A percentile compares a stretch with the other conserved stretches of the same genome.
These are phyloP conservation scores for Gleditsia sinensis DNA, from an alignment of 306 rosid genomes.

Conservation along the genomic window DNA sequence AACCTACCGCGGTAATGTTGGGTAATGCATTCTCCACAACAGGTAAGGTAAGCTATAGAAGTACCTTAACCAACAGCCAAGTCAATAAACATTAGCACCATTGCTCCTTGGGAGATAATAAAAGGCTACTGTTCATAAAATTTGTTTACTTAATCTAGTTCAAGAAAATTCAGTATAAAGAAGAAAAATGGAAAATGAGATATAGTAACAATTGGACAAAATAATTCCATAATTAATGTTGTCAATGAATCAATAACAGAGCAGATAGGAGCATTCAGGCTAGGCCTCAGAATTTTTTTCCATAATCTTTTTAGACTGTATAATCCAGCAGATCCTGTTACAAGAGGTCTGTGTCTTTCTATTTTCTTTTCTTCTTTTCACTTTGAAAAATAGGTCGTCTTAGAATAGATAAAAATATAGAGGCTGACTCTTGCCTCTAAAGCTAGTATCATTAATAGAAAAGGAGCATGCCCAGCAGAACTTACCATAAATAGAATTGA, in stretches of 20 bases:
- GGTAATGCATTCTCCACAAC: slow-evolving; percentile 74
- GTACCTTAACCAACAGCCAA: slow-evolving; percentile 59
- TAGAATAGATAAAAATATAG: neutral
- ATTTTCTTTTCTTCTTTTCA: neutral
- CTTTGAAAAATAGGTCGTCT: no score
- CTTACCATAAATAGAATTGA: slow-evolving; percentile 97
- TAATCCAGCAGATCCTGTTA: neutral
- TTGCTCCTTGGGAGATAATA: slow-evolving; percentile 8
- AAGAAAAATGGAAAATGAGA: neutral
- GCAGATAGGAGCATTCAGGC: neutral
- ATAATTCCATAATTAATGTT: neutral
- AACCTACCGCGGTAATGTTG: slow-evolving; percentile 65
- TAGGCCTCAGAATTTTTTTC: neutral
- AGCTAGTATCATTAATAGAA: slow-evolving; percentile 1
- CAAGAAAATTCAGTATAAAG: neutral
- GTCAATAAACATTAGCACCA: slow-evolving; percentile 25
- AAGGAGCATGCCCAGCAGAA: slow-evolving; percentile 31
- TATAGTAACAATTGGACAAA: slow-evolving; percentile 2
- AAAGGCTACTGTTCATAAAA: slow-evolving; percentile 19
- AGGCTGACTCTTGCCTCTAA: slow-evolving; percentile 19
- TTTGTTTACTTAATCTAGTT: slow-evolving; percentile 10
- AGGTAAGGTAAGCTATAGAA: slow-evolving; percentile 87
- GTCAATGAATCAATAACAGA: slow-evolving; percentile 9
- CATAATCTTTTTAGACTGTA: neutral
- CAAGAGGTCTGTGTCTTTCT: neutral